These are phyloP conservation scores for Globisporangium iwayamae DNA, from an alignment of 352 stramenopile genomes.

Conservation along the genomic window DNA sequence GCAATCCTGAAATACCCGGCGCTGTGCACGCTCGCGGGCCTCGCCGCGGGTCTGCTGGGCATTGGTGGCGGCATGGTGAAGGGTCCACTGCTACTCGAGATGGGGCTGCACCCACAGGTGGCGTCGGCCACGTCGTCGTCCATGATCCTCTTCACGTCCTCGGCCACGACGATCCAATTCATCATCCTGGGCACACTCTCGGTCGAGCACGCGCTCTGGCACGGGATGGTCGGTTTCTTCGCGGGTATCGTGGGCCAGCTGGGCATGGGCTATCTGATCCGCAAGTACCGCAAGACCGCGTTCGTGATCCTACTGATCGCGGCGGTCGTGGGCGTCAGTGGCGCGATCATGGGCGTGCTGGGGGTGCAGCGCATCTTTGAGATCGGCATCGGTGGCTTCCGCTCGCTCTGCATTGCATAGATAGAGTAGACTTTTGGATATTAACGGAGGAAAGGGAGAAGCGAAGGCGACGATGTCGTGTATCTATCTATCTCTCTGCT, in stretches of 20 bases:
- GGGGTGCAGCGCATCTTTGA: conserved; percentile 48
- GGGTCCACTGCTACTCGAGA: conserved; percentile 87
- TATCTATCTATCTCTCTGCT: too few species aligned
- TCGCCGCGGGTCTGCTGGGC: conserved; percentile 73
- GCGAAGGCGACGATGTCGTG: too few species aligned
- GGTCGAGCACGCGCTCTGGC: conserved; percentile 87
- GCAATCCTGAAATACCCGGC: conserved; percentile 84
- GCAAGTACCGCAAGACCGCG: conserved; percentile 84
- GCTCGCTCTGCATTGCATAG: conserved; percentile 50
- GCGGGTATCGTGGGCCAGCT: conserved; percentile 90
- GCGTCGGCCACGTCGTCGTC: conserved; percentile 86
- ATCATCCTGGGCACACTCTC: conserved; percentile 92
- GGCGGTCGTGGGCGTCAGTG: conserved; percentile 65
- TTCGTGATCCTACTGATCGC: conserved; percentile 81
- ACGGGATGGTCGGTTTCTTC: conserved; percentile 91
- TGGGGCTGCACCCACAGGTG: conserved; percentile 85
- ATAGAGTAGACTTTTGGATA: background rate
- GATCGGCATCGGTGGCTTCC: conserved; percentile 72
- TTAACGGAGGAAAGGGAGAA: background rate
- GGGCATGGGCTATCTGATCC: conserved; percentile 89
- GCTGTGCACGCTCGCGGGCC: conserved; percentile 64
- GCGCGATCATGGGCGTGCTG: conserved; percentile 68
- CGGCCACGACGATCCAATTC: conserved; percentile 93
- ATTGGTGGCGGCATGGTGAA: conserved; percentile 92
- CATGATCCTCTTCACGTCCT: conserved; percentile 94